Evolutionary conservation across 257 asterid species (phyloP).

Genomic region (Capsicum pubescens): DNA sequence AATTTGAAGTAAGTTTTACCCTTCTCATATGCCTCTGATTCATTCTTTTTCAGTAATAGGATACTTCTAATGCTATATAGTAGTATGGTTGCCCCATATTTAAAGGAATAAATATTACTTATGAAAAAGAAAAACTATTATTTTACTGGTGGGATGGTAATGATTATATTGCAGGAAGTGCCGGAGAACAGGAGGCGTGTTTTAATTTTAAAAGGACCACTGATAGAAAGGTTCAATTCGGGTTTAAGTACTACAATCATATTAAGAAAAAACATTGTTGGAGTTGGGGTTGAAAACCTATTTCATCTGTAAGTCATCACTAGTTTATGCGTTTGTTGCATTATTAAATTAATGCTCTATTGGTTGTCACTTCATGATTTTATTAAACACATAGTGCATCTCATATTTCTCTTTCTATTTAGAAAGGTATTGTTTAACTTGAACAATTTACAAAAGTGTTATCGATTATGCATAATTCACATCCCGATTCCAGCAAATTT

Average conservation of each 20-base stretch:
- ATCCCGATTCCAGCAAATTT: no score
- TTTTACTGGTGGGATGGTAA: conserved; percentile 26
- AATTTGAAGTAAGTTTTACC: conserved; percentile 62
- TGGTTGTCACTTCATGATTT: neutral
- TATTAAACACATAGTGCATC: no score
- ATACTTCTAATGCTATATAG: neutral
- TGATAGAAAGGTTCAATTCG: conserved; percentile 91
- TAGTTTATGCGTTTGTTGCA: neutral
- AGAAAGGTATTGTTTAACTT: neutral
- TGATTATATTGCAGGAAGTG: conserved; percentile 66
- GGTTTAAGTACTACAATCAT: conserved; percentile 89
- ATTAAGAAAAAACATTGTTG: conserved; percentile 69
- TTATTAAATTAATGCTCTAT: neutral
- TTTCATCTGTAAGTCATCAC: conserved; percentile 73
- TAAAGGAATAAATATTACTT: neutral
- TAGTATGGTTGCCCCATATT: neutral
- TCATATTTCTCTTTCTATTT: no score
- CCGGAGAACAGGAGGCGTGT: conserved; percentile 95
- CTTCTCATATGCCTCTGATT: conserved; percentile 30
- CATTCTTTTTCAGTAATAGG: neutral
- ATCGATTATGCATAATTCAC: no score
- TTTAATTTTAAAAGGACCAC: conserved; percentile 78
- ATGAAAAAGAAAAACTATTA: neutral
- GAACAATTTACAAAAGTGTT: no score
- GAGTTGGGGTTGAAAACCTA: conserved; percentile 76